Percentiles rank a stretch among this genome's conserved stretches.
phyloP scores from a whole-genome alignment of 2,329 filamentous ascomycete species.

The Scytalidium sp. region DNA sequence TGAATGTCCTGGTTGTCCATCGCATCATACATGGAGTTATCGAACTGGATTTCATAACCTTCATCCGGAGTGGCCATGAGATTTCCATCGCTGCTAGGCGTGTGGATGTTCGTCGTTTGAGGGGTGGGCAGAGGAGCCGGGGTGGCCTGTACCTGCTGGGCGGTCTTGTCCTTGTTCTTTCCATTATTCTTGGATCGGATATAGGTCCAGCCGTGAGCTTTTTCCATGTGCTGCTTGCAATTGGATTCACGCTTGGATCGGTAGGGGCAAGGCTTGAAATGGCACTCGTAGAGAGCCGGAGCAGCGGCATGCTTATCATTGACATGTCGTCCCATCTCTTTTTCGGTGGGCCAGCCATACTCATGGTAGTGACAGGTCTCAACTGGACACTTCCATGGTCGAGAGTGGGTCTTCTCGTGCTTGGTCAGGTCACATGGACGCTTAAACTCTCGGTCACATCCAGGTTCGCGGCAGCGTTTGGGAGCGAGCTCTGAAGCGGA shows the following conservation, averaged over 20 bases:
- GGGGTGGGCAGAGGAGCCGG: slow-evolving; percentile 53
- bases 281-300: slow-evolving; percentile 80
- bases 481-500: slow-evolving; percentile 78
- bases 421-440: slow-evolving; percentile 96
- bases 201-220: slow-evolving; percentile 88
- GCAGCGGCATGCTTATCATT: slow-evolving; percentile 91
- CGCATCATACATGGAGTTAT: too few relatives aligned
- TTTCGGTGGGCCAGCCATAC: slow-evolving; percentile 94
- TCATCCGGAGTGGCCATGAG: slow-evolving; percentile 22
- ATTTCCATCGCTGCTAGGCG: slow-evolving; percentile 50
- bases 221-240: slow-evolving; percentile 99
- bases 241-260: slow-evolving; percentile 95
- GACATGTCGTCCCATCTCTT: slow-evolving; percentile 92
- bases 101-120: slow-evolving; percentile 51
- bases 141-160: slow-evolving; percentile 40
- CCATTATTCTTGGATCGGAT: slow-evolving; percentile 90
- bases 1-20: slow-evolving; percentile 13
- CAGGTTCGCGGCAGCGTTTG: slow-evolving; percentile 70
- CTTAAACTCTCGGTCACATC: slow-evolving; percentile 90
- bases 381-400: slow-evolving; percentile 90
- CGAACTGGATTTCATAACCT: slow-evolving; percentile 17
- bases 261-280: slow-evolving; percentile 82
- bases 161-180: slow-evolving; percentile 45
- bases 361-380: slow-evolving; percentile 84
- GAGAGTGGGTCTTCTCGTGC: slow-evolving; percentile 96